phyloP scores from a whole-genome alignment of 169 alveolate genomes.

The Ichthyophthirius multifiliis region DNA sequence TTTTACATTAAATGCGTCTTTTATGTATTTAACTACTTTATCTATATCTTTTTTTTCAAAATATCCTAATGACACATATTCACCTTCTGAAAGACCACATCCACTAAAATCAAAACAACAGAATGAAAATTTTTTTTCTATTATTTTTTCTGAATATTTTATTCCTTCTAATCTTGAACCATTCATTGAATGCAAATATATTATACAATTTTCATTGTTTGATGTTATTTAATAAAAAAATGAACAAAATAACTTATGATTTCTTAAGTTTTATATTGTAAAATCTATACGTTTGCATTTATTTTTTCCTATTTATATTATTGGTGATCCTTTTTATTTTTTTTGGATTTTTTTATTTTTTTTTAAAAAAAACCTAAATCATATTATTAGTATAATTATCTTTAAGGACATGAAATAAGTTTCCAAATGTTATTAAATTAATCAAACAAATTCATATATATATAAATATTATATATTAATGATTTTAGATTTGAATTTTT shows the following conservation, averaged over 20 bases:
- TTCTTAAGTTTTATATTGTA: neutral
- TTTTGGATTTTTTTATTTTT: too few relatives aligned
- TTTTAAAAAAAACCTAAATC: too few relatives aligned
- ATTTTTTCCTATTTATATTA: too few relatives aligned
- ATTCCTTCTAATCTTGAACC: slow-evolving; percentile 45
- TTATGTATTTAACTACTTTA: slow-evolving; percentile 56
- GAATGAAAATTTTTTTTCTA: neutral
- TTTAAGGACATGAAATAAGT: too few relatives aligned
- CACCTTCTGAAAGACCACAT: slow-evolving; percentile 81
- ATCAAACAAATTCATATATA: too few relatives aligned
- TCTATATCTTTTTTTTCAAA: slow-evolving; percentile 73
- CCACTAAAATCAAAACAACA: slow-evolving; percentile 74
- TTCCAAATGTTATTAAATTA: too few relatives aligned
- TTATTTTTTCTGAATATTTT: slow-evolving; percentile 35
- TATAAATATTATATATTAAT: too few relatives aligned
- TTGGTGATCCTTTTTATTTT: too few relatives aligned
- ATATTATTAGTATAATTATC: too few relatives aligned
- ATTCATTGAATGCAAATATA: slow-evolving; percentile 47
- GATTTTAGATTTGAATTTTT: too few relatives aligned
- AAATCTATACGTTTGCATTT: neutral
- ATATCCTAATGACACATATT: slow-evolving; percentile 76
- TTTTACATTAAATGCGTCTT: slow-evolving; percentile 40
- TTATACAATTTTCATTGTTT: slow-evolving; percentile 37
- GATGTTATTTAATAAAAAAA: slow-evolving; percentile 84
- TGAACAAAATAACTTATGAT: slow-evolving; percentile 62